Percentiles rank a stretch among this genome's conserved stretches.
These are phyloP conservation scores for Tetrapisispora iriomotensis DNA, from an alignment of 805 yeast species.

Conservation along the genomic window DNA sequence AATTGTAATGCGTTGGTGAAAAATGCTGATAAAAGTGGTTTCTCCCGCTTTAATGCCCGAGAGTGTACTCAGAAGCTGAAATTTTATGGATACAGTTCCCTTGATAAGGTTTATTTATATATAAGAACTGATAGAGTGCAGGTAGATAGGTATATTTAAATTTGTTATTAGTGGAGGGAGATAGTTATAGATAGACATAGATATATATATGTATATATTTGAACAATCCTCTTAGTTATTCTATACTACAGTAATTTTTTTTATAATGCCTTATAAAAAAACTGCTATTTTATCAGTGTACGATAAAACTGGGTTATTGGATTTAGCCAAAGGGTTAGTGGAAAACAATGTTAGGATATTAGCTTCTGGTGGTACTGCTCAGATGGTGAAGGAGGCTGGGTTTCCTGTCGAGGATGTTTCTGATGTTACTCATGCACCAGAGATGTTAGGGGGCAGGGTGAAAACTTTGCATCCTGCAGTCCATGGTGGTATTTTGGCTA, in stretches of 20 bases:
- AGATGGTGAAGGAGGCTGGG: conserved; percentile 90
- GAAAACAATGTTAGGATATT: conserved; percentile 83
- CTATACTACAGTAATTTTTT: neutral
- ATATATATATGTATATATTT: too few species aligned
- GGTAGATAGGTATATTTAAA: too few species aligned
- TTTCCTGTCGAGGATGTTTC: conserved; percentile 96
- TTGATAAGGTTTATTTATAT: too few species aligned
- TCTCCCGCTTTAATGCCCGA: too few species aligned
- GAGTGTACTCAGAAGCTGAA: too few species aligned
- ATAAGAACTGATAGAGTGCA: too few species aligned
- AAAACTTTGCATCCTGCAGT: conserved; percentile 98
- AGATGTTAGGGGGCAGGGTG: conserved; percentile 97
- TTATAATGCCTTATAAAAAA: conserved; percentile 36
- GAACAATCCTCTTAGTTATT: too few species aligned
- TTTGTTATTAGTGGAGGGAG: too few species aligned
- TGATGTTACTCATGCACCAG: conserved; percentile 94
- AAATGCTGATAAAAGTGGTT: too few species aligned
- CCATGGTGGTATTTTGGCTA: conserved; percentile 94
- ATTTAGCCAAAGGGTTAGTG: conserved; percentile 89
- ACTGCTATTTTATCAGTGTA: conserved; percentile 96
- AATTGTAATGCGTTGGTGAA: too few species aligned
- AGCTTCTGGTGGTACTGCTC: conserved; percentile 97
- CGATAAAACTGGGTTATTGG: conserved; percentile 93
- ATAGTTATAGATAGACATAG: too few species aligned
- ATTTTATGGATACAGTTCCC: too few species aligned